These are phyloP conservation scores for Aureococcus anophagefferens DNA, from an alignment of 108 stramenopile species.

Conservation along the genomic window DNA sequence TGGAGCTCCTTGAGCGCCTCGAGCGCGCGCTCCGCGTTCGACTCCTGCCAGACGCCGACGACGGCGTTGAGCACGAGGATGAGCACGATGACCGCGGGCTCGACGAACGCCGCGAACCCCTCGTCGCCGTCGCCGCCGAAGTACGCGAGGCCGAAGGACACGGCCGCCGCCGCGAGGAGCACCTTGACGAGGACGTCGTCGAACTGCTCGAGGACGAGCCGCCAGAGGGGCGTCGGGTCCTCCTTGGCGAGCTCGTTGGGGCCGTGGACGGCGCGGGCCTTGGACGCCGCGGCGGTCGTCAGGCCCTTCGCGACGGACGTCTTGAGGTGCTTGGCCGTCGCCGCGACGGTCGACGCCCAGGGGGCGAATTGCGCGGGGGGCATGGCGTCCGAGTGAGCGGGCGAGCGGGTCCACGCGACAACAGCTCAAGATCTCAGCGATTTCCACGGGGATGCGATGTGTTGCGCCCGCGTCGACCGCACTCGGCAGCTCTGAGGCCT, in stretches of 20 bases:
- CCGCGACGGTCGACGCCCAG: no score
- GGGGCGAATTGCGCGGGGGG: no score
- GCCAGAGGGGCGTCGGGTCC: constrained; percentile 32
- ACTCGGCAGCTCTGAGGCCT: no score
- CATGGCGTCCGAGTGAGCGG: no score
- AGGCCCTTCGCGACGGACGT: no score
- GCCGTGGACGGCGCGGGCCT: no score
- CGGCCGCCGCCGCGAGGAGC: constrained; percentile 37
- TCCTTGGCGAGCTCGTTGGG: not conserved
- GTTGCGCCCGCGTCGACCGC: no score
- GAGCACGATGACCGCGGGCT: constrained; percentile 84
- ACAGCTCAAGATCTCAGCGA: no score
- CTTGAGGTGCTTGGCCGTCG: no score
- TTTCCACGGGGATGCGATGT: no score
- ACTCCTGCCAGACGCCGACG: constrained; percentile 87
- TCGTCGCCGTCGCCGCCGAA: constrained; percentile 53
- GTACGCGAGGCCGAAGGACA: constrained; percentile 35
- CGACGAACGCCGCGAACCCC: constrained; percentile 55
- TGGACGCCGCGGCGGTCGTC: no score
- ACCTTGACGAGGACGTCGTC: constrained; percentile 56
- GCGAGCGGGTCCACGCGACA: no score
- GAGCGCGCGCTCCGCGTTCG: constrained; percentile 70
- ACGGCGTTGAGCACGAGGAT: constrained; percentile 91
- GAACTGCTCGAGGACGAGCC: constrained; percentile 69
- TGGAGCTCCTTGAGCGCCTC: constrained; percentile 85